These are phyloP conservation scores for Conringia planisiliqua DNA, from an alignment of 345 rosid species.

Conservation along the genomic window DNA sequence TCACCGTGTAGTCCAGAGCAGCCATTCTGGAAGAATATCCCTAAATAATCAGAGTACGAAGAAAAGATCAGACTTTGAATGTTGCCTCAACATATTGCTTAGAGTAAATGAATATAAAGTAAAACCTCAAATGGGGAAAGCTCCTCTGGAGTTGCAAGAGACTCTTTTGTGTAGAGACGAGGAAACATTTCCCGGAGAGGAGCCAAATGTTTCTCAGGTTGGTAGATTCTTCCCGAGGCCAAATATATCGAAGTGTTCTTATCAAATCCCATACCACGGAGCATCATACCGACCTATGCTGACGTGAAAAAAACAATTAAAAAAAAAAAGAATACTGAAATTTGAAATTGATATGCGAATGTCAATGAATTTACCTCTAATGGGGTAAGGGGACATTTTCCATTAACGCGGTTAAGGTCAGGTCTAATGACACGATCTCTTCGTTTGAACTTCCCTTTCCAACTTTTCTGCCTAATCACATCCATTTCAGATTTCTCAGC, in stretches of 20 bases:
- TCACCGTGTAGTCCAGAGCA: constrained; percentile 86
- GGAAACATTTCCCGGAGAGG: constrained; percentile 86
- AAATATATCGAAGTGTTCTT: constrained; percentile 74
- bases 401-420: constrained; percentile 71
- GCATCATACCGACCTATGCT: constrained; percentile 93
- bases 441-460: constrained; percentile 86
- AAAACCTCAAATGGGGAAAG: constrained; percentile 80
- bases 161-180: constrained; percentile 72
- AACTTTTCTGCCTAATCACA: constrained; percentile 59
- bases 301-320: constrained; percentile 42
- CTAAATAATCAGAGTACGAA: constrained; percentile 38
- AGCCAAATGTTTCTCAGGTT: constrained; percentile 60
- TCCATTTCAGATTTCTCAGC: constrained; percentile 70
- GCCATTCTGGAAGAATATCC: constrained; percentile 91
- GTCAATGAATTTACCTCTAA: constrained; percentile 57
- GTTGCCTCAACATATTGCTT: neutral
- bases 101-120: neutral
- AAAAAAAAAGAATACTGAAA: neutral
- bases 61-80: neutral
- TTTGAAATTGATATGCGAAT: neutral
- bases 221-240: constrained; percentile 82
- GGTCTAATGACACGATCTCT: constrained; percentile 60
- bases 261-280: constrained; percentile 96
- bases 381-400: constrained; percentile 95
- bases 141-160: constrained; percentile 83